phyloP scores from a whole-genome alignment of 2,329 filamentous ascomycete genomes.

The Ceratocystis albifundus region DNA sequence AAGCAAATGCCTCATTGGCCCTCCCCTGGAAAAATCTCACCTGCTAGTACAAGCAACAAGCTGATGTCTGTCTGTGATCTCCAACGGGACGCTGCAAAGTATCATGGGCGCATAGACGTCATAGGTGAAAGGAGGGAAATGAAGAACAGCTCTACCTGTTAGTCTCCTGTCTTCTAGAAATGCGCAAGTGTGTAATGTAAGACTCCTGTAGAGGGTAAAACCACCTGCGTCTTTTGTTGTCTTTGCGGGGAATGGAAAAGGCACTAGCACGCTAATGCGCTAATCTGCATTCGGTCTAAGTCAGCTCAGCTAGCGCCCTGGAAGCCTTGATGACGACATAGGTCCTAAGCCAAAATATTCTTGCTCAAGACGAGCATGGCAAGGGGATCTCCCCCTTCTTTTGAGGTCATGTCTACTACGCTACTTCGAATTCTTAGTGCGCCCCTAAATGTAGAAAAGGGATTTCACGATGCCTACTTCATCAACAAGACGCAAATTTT shows the following conservation, averaged over 20 bases:
- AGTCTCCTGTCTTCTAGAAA: not conserved
- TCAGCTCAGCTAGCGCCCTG: not conserved
- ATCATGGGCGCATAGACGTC: not conserved
- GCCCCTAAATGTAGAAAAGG: not conserved
- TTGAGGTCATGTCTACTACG: too few relatives aligned
- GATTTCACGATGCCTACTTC: not conserved
- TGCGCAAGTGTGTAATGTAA: not conserved
- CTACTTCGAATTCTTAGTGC: too few relatives aligned
- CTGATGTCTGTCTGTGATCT: not conserved
- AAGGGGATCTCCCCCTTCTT: not conserved
- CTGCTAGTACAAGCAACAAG: not conserved
- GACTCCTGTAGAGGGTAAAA: not conserved
- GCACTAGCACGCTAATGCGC: not conserved
- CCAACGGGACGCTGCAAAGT: not conserved
- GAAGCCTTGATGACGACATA: conserved; percentile 16
- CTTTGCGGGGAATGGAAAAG: conserved; percentile 14
- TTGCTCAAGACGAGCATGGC: not conserved
- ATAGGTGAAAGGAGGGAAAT: not conserved
- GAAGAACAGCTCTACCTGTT: not conserved
- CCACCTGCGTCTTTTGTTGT: conserved; percentile 9
- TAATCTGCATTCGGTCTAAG: conserved; percentile 5
- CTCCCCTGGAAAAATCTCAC: not conserved
- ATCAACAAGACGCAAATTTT: not conserved
- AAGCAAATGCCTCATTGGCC: not conserved
- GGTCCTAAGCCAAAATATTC: not conserved